Percentiles rank a stretch among this genome's conserved stretches.
phyloP scores from a whole-genome alignment of 2,329 filamentous ascomycete species.

The Aphanocladium album region DNA sequence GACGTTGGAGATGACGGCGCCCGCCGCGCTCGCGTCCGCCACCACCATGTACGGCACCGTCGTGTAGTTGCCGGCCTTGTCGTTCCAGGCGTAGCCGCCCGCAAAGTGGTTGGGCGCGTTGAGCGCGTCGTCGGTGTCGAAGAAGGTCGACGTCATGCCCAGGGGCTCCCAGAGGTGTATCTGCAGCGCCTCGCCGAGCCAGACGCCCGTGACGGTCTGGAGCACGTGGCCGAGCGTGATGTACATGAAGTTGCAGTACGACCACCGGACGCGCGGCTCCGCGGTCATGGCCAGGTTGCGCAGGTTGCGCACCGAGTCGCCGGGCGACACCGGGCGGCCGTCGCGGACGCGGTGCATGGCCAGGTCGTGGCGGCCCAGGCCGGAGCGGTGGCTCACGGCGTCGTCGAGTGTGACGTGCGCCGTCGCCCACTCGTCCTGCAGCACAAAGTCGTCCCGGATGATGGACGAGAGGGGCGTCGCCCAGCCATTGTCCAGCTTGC shows the following conservation, averaged over 20 bases:
- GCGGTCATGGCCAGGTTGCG: conserved; percentile 36
- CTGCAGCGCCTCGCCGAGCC: conserved; percentile 32
- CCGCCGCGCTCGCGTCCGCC: conserved; percentile 31
- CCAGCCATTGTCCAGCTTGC: conserved; percentile 35
- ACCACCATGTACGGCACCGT: conserved; percentile 24
- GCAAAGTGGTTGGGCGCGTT: conserved; percentile 26
- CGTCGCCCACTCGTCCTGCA: conserved; percentile 41
- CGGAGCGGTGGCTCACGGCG: conserved; percentile 47
- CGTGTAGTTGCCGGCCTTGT: conserved; percentile 18
- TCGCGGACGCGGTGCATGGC: conserved; percentile 12
- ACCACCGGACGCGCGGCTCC: conserved; percentile 36
- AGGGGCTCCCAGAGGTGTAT: conserved; percentile 34
- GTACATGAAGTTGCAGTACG: conserved; percentile 46
- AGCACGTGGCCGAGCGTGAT: conserved; percentile 34
- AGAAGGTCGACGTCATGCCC: conserved; percentile 39
- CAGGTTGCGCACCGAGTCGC: conserved; percentile 30
- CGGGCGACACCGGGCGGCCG: conserved; percentile 23
- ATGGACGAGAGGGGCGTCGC: conserved; percentile 40
- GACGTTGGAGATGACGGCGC: conserved; percentile 35
- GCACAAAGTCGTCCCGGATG: conserved; percentile 48
- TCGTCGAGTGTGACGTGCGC: conserved; percentile 49
- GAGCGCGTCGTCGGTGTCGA: conserved; percentile 18
- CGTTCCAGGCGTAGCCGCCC: conserved; percentile 32
- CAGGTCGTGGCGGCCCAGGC: conserved; percentile 40
- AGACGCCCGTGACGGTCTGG: conserved; percentile 27